Evolutionary conservation across 1,284 basidiomycete genomes (phyloP), one percentile per base, ranked within the genome.

Genomic region (Fomitopsis pinicola): DNA sequence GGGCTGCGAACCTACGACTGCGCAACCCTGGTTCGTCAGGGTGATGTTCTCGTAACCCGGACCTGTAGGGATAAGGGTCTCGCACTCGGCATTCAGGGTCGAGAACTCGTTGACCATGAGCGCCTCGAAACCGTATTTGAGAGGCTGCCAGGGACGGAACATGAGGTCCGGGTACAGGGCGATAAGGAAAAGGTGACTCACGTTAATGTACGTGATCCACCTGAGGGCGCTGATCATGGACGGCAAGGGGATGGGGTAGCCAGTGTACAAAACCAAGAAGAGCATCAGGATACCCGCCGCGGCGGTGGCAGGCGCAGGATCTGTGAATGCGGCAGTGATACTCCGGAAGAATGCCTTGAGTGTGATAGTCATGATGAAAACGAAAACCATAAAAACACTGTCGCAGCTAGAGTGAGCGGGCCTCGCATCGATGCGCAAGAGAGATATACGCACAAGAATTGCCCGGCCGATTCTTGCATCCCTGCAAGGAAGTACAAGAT

Each of bases 401-500:
- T 14, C n/a, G 10, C 26, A 63, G 33, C n/a, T 9, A 9, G 3
- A n/a, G 33, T 45, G 28, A 45, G 35, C 15, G 61, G 26, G 5
- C 44, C 5, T 6, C 3, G 9, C 1, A 2, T n/a, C 35, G 10
- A 7, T 30, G 19, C 7, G n/a, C 10, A 17, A 38, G 1, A 1
- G 5, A 12, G 7, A 7, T 5, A 19, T 4, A 72, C 82, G 63
- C 64, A 84, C 82, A 89, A 86, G 70, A 86, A 86, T 68, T 86
- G 83, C 17, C 68, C 66, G 0, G 79, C 81, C 0, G 80, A 76
- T 35, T 73, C 66, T 60, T 83, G 81, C 10, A 91, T 73, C 7
- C 81, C 80, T 26, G 82, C 80, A 71, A 90, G 77, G 69, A 87
- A 89, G 70, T 89, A 91, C 15, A 90, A 63, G 33, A 88, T 75